Evolutionary conservation across 495 filamentous ascomycete species (phyloP).

Genomic region (Beverwykella pulmonaria): DNA sequence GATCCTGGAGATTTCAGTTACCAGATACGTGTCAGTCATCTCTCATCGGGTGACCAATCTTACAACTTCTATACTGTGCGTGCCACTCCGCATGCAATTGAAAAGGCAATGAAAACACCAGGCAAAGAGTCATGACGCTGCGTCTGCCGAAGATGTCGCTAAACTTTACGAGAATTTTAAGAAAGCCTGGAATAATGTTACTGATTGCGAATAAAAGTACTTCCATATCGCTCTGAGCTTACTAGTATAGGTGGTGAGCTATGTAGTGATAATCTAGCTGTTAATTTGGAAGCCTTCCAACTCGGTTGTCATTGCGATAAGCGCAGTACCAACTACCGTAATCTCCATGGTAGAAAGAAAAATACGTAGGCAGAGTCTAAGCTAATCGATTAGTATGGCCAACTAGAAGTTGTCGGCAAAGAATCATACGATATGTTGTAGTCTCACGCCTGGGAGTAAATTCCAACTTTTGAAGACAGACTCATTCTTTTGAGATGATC

Average conservation of each 20-base stretch:
- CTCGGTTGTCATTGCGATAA: conserved; percentile 60
- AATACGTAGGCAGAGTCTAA: conserved; percentile 11
- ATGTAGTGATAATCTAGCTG: conserved; percentile 61
- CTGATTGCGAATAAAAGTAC: neutral
- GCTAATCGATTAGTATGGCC: too few species aligned
- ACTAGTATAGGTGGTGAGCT: conserved; percentile 61
- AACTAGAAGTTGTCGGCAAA: too few species aligned
- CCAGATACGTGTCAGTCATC: neutral
- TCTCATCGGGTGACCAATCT: conserved; percentile 16
- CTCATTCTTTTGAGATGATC: too few species aligned
- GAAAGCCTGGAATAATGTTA: conserved; percentile 7
- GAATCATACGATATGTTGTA: too few species aligned
- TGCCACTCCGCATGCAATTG: conserved; percentile 20
- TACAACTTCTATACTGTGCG: conserved; percentile 45
- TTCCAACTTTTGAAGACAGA: too few species aligned
- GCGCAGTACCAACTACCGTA: conserved; percentile 49
- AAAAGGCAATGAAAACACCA: conserved; percentile 40
- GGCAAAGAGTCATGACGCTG: conserved; percentile 38
- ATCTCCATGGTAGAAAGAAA: conserved; percentile 15
- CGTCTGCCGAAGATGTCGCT: conserved; percentile 46
- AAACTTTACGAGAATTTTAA: conserved; percentile 23
- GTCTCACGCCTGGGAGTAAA: too few species aligned
- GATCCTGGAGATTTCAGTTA: conserved; percentile 9
- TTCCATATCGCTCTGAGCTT: neutral
- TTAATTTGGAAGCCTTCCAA: conserved; percentile 57